Conservation (phyloP, 495 filamentous ascomycete species). For the Penicillium ochrochloron region DNA sequence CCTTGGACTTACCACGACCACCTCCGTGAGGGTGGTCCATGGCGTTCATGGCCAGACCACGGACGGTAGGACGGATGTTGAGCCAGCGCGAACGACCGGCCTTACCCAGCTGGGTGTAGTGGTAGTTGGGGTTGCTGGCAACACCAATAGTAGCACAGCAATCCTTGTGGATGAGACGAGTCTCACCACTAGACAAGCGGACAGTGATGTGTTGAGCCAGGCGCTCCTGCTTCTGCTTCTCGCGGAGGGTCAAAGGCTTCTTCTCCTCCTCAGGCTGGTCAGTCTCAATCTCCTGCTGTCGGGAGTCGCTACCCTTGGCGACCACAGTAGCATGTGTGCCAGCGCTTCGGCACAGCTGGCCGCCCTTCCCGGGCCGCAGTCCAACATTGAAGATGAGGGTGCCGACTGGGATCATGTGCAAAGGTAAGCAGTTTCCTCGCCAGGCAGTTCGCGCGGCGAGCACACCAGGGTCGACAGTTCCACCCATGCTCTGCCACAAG, state of each 20-base stretch:
- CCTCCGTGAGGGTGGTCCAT: constrained; percentile 97
- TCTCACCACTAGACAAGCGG: constrained; percentile 87
- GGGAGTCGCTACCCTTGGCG: constrained; percentile 75
- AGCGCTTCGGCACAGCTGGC: constrained; percentile 90
- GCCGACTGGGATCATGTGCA: constrained; percentile 93
- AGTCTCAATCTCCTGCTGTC: constrained; percentile 35
- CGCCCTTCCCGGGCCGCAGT: constrained; percentile 69
- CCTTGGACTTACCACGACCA: constrained; percentile 98
- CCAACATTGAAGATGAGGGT: constrained; percentile 91
- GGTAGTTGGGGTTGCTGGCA: constrained; percentile 88
- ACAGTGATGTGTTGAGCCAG: constrained; percentile 73
- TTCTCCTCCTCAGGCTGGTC: constrained; percentile 33
- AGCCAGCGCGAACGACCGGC: constrained; percentile 91
- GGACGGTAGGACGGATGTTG: constrained; percentile 89
- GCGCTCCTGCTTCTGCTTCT: constrained; percentile 56
- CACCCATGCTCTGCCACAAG: constrained; percentile 87
- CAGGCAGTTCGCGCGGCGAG: constrained; percentile 91
- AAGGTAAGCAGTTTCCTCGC: constrained; percentile 91
- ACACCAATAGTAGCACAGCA: constrained; percentile 93
- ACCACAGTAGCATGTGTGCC: constrained; percentile 88
- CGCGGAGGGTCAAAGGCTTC: constrained; percentile 42
- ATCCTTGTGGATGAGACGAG: constrained; percentile 83
- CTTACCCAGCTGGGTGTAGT: constrained; percentile 90
- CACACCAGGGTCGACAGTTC: constrained; percentile 88
- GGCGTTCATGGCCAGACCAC: constrained; percentile 98